phyloP scores from a whole-genome alignment of 2,329 filamentous ascomycete species.

The Ophiosphaerella korrae region DNA sequence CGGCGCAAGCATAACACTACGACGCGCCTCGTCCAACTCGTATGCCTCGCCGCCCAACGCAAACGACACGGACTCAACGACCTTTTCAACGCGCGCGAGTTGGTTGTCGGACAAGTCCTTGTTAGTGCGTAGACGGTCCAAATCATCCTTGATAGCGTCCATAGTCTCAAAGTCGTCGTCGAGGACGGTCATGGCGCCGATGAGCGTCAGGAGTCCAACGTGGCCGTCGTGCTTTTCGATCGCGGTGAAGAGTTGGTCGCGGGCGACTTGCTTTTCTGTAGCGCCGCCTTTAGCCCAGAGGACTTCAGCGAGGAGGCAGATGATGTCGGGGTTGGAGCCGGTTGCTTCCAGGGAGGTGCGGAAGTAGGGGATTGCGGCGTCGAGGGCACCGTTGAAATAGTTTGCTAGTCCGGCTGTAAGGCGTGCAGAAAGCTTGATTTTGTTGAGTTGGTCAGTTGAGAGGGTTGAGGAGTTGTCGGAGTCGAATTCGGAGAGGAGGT shows the following conservation, averaged over 20 bases:
- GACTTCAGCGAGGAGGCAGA: slow-evolving; percentile 86
- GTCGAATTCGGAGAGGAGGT: slow-evolving; percentile 75
- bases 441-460: slow-evolving; percentile 66
- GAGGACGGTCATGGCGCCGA: slow-evolving; percentile 82
- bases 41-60: slow-evolving; percentile 56
- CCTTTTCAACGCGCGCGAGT: slow-evolving; percentile 71
- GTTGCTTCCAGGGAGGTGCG: slow-evolving; percentile 79
- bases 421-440: slow-evolving; percentile 80
- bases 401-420: slow-evolving; percentile 83
- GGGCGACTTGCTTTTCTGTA: slow-evolving; percentile 74
- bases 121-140: slow-evolving; percentile 72
- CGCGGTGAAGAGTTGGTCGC: slow-evolving; percentile 78
- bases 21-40: slow-evolving; percentile 69
- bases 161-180: slow-evolving; percentile 79
- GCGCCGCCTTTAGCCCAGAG: slow-evolving; percentile 87
- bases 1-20: slow-evolving; percentile 80
- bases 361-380: slow-evolving; percentile 78
- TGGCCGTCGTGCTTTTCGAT: slow-evolving; percentile 77
- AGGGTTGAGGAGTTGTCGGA: slow-evolving; percentile 57
- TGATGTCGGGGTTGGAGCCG: slow-evolving; percentile 75
- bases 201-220: slow-evolving; percentile 76
- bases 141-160: slow-evolving; percentile 78
- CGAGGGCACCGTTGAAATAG: slow-evolving; percentile 70
- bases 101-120: slow-evolving; percentile 67
- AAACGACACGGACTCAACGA: slow-evolving; percentile 75